A percentile compares a stretch with the other conserved stretches of the same genome.
Conservation (phyloP, 2,329 filamentous ascomycete genomes). For the Biscogniauxia marginata region DNA sequence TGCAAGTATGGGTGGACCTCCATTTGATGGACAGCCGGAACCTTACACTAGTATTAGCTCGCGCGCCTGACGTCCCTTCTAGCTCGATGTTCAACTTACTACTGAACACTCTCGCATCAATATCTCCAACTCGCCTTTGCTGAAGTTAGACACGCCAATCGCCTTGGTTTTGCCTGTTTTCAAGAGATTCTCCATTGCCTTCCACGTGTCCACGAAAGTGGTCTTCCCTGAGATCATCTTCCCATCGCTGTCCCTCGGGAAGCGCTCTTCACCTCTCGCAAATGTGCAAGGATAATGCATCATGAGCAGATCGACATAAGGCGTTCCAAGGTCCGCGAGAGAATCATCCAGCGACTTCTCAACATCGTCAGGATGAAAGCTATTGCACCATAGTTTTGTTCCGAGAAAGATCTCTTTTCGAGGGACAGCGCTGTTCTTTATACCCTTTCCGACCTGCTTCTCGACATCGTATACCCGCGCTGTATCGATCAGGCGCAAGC, state of each 20-base stretch:
- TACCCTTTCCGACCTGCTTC: conserved; percentile 8
- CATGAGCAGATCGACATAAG: conserved; percentile 8
- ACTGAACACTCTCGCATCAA: conserved; percentile 38
- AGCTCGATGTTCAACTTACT: conserved; percentile 20
- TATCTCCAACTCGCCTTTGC: conserved; percentile 46
- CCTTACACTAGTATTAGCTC: conserved; percentile 10
- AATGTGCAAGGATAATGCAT: conserved; percentile 13
- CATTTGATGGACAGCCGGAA: conserved; percentile 27
- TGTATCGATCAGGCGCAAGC: conserved; percentile 37
- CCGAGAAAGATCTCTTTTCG: conserved; percentile 6
- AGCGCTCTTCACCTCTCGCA: conserved; percentile 15
- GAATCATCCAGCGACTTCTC: conserved; percentile 6
- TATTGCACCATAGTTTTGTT: conserved; percentile 9
- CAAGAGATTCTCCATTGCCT: conserved; percentile 30
- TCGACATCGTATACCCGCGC: conserved; percentile 6
- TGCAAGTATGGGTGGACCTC: conserved; percentile 28
- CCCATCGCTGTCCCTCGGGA: conserved; percentile 18
- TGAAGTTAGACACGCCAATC: conserved; percentile 59
- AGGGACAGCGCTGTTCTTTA: conserved; percentile 2
- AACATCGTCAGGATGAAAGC: conserved; percentile 7
- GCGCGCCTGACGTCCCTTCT: not conserved
- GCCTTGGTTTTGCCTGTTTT: conserved; percentile 27
- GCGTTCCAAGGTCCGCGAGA: conserved; percentile 2
- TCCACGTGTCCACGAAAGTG: conserved; percentile 31
- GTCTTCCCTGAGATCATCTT: conserved; percentile 22